A percentile compares a stretch with the other conserved stretches of the same genome.
These are phyloP conservation scores for Fusarium sarcochroum DNA, from an alignment of 2,329 filamentous ascomycete species.

Conservation along the genomic window DNA sequence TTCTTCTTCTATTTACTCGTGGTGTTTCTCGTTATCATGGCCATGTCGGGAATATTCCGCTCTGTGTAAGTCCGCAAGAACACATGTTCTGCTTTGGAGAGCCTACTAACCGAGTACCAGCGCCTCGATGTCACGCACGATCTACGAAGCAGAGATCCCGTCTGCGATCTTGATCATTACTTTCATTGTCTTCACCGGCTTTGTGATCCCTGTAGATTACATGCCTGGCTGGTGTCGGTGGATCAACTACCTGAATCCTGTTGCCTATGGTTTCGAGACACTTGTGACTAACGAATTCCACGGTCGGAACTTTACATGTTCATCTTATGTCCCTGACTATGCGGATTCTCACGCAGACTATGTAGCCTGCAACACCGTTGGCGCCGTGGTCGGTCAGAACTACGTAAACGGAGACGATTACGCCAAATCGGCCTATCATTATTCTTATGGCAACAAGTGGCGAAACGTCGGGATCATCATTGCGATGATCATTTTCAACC, in stretches of 20 bases:
- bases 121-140: constrained; percentile 27
- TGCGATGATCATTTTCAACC: background rate
- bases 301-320: constrained; percentile 29
- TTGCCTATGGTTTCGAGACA: constrained; percentile 74
- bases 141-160: too few species aligned
- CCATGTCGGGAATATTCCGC: constrained; percentile 5
- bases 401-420: background rate
- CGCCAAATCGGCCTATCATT: background rate
- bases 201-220: constrained; percentile 58
- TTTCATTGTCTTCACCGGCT: constrained; percentile 56
- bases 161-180: background rate
- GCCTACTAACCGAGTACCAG: too few species aligned
- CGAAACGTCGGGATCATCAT: constrained; percentile 1
- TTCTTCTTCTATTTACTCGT: constrained; percentile 61
- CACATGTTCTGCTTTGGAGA: too few species aligned
- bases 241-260: constrained; percentile 73
- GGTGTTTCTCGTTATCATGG: constrained; percentile 59
- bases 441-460: background rate
- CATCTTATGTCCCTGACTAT: constrained; percentile 7
- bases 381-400: background rate
- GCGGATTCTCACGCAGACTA: background rate
- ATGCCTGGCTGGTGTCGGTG: constrained; percentile 67
- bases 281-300: constrained; percentile 74
- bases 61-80: background rate
- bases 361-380: too few species aligned